Conservation (phyloP, 2,329 filamentous ascomycete species). For the Catunica adiposa region DNA sequence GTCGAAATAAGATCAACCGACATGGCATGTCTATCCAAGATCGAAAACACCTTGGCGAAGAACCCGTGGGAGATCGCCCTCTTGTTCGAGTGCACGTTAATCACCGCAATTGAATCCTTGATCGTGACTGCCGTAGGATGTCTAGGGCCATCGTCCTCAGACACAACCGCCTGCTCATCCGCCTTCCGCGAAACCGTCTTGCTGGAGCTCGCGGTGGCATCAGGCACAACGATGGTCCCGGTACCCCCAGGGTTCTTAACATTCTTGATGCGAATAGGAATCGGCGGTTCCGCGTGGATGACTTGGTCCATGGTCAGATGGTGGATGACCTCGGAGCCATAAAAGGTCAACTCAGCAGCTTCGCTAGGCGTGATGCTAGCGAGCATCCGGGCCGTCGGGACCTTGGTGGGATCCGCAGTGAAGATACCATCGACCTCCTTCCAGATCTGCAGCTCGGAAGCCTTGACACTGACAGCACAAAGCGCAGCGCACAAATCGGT, state of each 20-base stretch:
- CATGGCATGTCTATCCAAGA: conserved; percentile 70
- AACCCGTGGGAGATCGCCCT: conserved; percentile 91
- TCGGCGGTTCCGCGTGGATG: conserved; percentile 61
- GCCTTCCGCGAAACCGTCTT: conserved; percentile 26
- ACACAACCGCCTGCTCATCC: conserved; percentile 14
- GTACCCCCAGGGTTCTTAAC: conserved; percentile 70
- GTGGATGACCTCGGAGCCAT: conserved; percentile 92
- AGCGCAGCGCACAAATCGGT: conserved; percentile 91
- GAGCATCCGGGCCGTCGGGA: conserved; percentile 84
- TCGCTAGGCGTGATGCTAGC: conserved; percentile 81
- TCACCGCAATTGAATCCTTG: conserved; percentile 90
- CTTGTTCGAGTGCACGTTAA: conserved; percentile 97
- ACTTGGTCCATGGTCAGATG: conserved; percentile 97
- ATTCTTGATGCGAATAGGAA: conserved; percentile 81
- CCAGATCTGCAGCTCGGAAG: conserved; percentile 88
- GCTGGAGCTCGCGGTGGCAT: conserved; percentile 38
- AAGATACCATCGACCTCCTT: conserved; percentile 98
- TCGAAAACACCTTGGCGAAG: conserved; percentile 82
- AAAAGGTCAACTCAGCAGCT: conserved; percentile 88
- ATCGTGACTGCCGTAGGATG: conserved; percentile 84
- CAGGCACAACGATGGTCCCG: conserved; percentile 71
- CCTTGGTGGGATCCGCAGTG: conserved; percentile 67
- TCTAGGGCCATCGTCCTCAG: conserved; percentile 44
- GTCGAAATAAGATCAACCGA: conserved; percentile 95
- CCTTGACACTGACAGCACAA: conserved; percentile 73